Evolutionary conservation across 2,329 filamentous ascomycete species (phyloP).

Genomic region (Saccharata proteae): DNA sequence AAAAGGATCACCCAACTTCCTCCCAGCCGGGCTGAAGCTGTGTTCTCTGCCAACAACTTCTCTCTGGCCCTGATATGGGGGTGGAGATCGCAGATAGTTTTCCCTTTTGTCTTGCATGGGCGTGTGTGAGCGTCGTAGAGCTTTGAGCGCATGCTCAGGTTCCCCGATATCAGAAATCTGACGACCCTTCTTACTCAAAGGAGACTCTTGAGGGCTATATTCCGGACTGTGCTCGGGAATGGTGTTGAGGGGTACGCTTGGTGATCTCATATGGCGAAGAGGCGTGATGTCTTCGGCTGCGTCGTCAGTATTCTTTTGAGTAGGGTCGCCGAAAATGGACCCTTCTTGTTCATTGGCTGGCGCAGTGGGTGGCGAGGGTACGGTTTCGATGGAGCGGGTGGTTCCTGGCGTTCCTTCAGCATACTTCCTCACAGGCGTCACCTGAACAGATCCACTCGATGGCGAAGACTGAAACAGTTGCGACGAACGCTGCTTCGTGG

Average conservation of each 20-base stretch:
- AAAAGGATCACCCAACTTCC: slow-evolving; percentile 7
- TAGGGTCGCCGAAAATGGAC: slow-evolving; percentile 21
- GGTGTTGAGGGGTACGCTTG: slow-evolving; percentile 31
- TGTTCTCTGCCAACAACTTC: background rate
- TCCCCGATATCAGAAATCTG: slow-evolving; percentile 29
- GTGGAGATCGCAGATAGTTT: slow-evolving; percentile 1
- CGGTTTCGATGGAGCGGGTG: slow-evolving; percentile 7
- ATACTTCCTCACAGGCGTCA: slow-evolving; percentile 13
- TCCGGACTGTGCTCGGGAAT: slow-evolving; percentile 43
- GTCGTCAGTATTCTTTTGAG: background rate
- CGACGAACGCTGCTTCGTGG: slow-evolving; percentile 24
- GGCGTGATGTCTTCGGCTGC: slow-evolving; percentile 9
- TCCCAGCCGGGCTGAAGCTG: background rate
- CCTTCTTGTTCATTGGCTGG: slow-evolving; percentile 12
- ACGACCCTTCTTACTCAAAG: slow-evolving; percentile 29
- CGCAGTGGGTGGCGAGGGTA: slow-evolving; percentile 5
- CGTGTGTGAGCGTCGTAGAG: slow-evolving; percentile 20
- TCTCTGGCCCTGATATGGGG: slow-evolving; percentile 1
- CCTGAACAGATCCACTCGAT: slow-evolving; percentile 17
- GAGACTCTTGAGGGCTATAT: slow-evolving; percentile 31
- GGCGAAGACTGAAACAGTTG: slow-evolving; percentile 25
- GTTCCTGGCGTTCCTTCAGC: slow-evolving; percentile 11
- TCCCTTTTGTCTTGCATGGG: slow-evolving; percentile 1
- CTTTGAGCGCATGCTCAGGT: slow-evolving; percentile 31
- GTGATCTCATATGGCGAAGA: slow-evolving; percentile 17